A percentile compares a stretch with the other conserved stretches of the same genome.
phyloP scores from a whole-genome alignment of 1,284 basidiomycete genomes.

The Cryptococcus sp. region DNA sequence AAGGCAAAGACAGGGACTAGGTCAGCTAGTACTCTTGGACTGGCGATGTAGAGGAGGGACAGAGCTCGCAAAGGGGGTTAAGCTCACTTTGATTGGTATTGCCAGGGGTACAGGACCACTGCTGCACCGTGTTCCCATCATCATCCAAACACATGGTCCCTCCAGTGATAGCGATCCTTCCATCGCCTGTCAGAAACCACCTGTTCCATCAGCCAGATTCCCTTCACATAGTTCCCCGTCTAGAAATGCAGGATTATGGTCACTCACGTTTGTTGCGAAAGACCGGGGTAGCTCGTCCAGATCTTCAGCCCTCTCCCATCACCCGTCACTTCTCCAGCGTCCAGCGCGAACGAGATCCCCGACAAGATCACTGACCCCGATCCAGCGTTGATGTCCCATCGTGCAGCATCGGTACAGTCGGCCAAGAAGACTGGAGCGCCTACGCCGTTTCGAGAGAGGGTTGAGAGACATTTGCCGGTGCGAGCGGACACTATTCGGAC shows the following conservation, averaged over 20 bases:
- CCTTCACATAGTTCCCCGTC: background rate
- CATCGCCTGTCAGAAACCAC: constrained; percentile 15
- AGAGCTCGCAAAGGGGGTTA: background rate
- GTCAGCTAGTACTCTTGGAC: background rate
- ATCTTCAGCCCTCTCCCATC: constrained; percentile 18
- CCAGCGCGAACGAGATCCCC: constrained; percentile 17
- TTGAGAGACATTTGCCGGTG: constrained; percentile 9
- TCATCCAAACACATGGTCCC: constrained; percentile 17
- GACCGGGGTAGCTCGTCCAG: constrained; percentile 13
- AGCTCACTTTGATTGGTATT: constrained; percentile 20
- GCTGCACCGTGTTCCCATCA: constrained; percentile 12
- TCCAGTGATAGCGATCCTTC: constrained; percentile 16
- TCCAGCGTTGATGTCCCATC: constrained; percentile 20
- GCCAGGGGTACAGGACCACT: constrained; percentile 17
- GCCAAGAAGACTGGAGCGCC: background rate
- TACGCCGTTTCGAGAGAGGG: background rate
- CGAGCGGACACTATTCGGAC: constrained; percentile 13
- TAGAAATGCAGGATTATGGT: background rate
- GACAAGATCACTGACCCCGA: constrained; percentile 8
- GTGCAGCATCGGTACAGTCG: constrained; percentile 3
- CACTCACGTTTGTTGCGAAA: constrained; percentile 12
- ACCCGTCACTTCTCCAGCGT: constrained; percentile 18
- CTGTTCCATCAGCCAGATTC: background rate
- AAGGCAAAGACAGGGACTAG: background rate
- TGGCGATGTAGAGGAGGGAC: no score